These are phyloP conservation scores for Pestalotiopsis sp. DNA, from an alignment of 2,329 filamentous ascomycete genomes.

Conservation along the genomic window DNA sequence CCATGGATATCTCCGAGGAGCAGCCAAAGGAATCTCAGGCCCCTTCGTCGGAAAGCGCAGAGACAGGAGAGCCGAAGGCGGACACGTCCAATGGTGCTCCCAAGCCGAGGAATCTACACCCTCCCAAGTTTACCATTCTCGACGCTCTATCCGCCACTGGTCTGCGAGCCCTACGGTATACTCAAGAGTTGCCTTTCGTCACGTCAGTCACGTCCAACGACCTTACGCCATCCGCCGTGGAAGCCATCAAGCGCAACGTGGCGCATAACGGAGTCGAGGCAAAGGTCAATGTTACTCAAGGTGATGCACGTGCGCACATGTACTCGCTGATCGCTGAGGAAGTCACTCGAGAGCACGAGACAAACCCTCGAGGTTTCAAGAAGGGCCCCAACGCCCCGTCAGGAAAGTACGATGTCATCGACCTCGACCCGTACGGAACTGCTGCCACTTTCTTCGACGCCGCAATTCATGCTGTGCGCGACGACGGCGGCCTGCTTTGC, in stretches of 20 bases:
- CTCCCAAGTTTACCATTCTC: slow-evolving; percentile 74
- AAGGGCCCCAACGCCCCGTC: slow-evolving; percentile 40
- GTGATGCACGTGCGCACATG: slow-evolving; percentile 91
- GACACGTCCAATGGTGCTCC: slow-evolving; percentile 10
- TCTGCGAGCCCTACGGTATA: slow-evolving; percentile 87
- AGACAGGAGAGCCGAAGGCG: slow-evolving; percentile 14
- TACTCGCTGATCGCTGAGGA: slow-evolving; percentile 69
- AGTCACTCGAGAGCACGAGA: slow-evolving; percentile 43
- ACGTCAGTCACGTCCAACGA: slow-evolving; percentile 90
- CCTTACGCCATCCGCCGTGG: slow-evolving; percentile 74
- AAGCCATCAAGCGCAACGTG: slow-evolving; percentile 83
- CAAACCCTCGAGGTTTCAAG: slow-evolving; percentile 40
- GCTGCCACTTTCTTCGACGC: slow-evolving; percentile 92
- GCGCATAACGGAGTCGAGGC: slow-evolving; percentile 76
- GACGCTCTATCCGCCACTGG: slow-evolving; percentile 95
- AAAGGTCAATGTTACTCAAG: slow-evolving; percentile 73
- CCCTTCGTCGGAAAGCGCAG: neutral
- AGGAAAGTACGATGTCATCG: slow-evolving; percentile 87
- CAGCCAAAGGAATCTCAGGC: neutral
- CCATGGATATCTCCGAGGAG: slow-evolving; percentile 17
- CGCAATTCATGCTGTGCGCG: slow-evolving; percentile 79
- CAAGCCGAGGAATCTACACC: slow-evolving; percentile 29
- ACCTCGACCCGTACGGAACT: slow-evolving; percentile 94
- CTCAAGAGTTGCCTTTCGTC: slow-evolving; percentile 83
- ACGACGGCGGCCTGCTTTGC: slow-evolving; percentile 87